Evolutionary conservation across 306 rosid genomes (phyloP).

Genomic region (Rubus idaeus): DNA sequence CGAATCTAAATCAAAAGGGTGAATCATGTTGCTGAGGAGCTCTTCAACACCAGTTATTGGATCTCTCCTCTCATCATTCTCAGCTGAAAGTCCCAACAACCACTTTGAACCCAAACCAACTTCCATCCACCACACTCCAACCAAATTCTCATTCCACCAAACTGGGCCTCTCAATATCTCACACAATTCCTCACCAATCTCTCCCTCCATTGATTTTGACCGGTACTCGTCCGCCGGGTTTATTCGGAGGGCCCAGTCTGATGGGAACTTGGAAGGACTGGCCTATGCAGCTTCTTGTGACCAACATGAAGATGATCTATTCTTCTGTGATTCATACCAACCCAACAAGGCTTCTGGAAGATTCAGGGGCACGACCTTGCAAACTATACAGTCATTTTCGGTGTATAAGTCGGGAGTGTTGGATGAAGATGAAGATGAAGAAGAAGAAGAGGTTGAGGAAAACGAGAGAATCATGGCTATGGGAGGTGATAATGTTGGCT

Average conservation of each 20-base stretch:
- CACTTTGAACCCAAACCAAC: constrained; percentile 40
- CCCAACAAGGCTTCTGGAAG: constrained; percentile 28
- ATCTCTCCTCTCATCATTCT: constrained; percentile 57
- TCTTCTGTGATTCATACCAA: constrained; percentile 16
- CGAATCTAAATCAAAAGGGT: constrained; percentile 1
- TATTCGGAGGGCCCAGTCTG: constrained; percentile 77
- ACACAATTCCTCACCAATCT: constrained; percentile 68
- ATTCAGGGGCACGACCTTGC: constrained; percentile 35
- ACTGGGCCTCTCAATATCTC: constrained; percentile 40
- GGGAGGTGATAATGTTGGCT: constrained; percentile 14
- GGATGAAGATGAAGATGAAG: constrained; percentile 45
- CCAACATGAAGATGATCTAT: constrained; percentile 44
- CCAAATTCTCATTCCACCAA: constrained; percentile 41
- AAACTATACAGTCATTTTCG: constrained; percentile 63
- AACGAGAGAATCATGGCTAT: constrained; percentile 12
- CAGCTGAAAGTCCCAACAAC: constrained; percentile 46
- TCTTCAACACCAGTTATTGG: constrained; percentile 92
- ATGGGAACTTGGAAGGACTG: constrained; percentile 67
- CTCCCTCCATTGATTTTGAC: constrained; percentile 55
- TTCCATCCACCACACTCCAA: constrained; percentile 35
- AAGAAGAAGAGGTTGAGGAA: constrained; percentile 30
- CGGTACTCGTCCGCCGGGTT: constrained; percentile 41
- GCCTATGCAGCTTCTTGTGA: constrained; percentile 33
- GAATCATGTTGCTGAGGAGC: constrained; percentile 72
- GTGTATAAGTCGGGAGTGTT: constrained; percentile 20